These are phyloP conservation scores for Geoglossum cookeanum DNA, from an alignment of 2,329 filamentous ascomycete species.

Conservation along the genomic window DNA sequence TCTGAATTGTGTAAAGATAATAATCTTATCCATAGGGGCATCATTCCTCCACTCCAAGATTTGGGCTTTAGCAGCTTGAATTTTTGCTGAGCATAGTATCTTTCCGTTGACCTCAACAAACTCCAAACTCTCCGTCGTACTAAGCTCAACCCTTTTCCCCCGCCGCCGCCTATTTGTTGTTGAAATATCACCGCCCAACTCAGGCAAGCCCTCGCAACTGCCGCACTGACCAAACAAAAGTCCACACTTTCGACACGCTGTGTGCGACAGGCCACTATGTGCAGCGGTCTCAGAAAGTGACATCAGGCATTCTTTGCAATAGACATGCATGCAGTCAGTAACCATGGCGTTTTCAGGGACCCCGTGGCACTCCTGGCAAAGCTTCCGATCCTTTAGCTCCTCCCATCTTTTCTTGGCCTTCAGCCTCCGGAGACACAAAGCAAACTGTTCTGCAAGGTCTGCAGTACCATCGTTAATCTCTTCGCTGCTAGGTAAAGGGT, in stretches of 20 bases:
- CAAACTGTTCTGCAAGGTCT: neutral
- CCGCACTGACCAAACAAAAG: no score
- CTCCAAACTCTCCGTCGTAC: neutral
- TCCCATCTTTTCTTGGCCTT: neutral
- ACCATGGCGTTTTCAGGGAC: slow-evolving; percentile 23
- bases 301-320: slow-evolving; percentile 30
- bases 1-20: slow-evolving; percentile 40
- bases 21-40: slow-evolving; percentile 32
- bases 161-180: neutral
- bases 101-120: slow-evolving; percentile 17
- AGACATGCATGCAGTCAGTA: slow-evolving; percentile 36
- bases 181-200: neutral
- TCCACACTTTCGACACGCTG: neutral
- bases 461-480: neutral
- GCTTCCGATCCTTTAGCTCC: slow-evolving; percentile 1
- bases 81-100: slow-evolving; percentile 26
- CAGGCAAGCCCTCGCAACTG: neutral
- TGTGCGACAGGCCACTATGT: neutral
- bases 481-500: no score
- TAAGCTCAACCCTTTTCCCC: neutral
- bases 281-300: slow-evolving; percentile 14
- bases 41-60: slow-evolving; percentile 26
- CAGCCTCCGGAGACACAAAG: neutral
- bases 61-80: slow-evolving; percentile 19
- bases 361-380: slow-evolving; percentile 26